Conservation (phyloP, 768 basidiomycete species). For the Termitomyces sp. region DNA sequence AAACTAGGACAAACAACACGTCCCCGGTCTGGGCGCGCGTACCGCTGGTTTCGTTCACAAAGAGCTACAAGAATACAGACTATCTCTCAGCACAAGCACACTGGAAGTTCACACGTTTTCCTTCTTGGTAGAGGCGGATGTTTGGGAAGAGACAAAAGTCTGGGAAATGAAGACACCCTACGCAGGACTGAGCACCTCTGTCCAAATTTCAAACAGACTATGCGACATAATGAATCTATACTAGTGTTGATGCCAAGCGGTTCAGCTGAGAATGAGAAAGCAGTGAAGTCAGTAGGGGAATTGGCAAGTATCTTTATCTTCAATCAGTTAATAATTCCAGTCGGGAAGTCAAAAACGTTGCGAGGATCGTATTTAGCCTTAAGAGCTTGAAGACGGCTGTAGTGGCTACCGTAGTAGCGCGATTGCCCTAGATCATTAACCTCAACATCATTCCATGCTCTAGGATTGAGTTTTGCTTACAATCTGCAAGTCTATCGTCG, state of each 20-base stretch:
- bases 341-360: slow-evolving; percentile 34
- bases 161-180: no score
- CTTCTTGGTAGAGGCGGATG: background rate
- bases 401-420: slow-evolving; percentile 27
- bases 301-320: no score
- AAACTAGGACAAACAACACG: background rate
- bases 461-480: slow-evolving; percentile 16
- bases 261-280: background rate
- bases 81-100: background rate
- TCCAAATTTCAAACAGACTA: background rate
- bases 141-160: no score
- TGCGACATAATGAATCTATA: background rate
- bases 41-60: no score
- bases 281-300: background rate
- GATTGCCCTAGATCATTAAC: slow-evolving; percentile 21
- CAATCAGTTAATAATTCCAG: slow-evolving; percentile 15
- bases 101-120: no score
- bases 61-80: background rate
- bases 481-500: slow-evolving; percentile 27
- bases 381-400: slow-evolving; percentile 22
- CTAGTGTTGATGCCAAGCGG: background rate
- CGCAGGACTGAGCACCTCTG: no score
- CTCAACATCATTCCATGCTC: background rate
- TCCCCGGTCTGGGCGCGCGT: background rate
- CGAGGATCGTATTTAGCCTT: slow-evolving; percentile 30